Evolutionary conservation across 768 basidiomycete genomes (phyloP).

Genomic region (Boletus tylopilopsis): DNA sequence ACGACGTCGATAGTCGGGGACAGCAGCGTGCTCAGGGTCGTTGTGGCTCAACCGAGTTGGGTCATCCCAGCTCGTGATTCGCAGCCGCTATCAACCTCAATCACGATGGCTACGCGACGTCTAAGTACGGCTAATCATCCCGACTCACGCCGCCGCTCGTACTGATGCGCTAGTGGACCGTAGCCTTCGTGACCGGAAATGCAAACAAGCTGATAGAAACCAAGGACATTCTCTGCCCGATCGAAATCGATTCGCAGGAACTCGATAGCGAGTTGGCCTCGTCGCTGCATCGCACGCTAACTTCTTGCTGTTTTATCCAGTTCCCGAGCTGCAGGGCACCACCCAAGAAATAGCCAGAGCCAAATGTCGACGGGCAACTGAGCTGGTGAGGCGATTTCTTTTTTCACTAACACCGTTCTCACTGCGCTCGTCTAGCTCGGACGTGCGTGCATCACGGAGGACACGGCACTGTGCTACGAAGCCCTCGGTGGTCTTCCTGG

Average conservation of each 20-base stretch:
- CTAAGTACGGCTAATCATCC: conserved; percentile 21
- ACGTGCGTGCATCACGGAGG: conserved; percentile 74
- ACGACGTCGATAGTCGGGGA: background rate
- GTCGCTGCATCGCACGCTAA: background rate
- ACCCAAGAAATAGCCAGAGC: conserved; percentile 86
- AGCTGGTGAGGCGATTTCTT: conserved; percentile 49
- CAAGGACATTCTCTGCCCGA: conserved; percentile 72
- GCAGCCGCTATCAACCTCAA: background rate
- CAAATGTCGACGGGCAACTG: conserved; percentile 84
- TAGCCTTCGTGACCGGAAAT: conserved; percentile 95
- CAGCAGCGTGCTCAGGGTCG: conserved; percentile 5
- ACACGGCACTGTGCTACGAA: conserved; percentile 90
- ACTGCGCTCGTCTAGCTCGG: conserved; percentile 35
- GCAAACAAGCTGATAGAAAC: conserved; percentile 91
- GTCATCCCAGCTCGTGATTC: background rate
- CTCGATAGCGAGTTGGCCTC: conserved; percentile 64
- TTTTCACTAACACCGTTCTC: background rate
- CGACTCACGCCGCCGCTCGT: no score
- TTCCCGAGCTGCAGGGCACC: conserved; percentile 92
- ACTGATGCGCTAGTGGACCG: conserved; percentile 10
- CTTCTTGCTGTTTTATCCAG: conserved; percentile 47
- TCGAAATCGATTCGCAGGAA: conserved; percentile 73
- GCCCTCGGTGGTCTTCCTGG: conserved; percentile 91
- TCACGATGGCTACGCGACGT: conserved; percentile 19
- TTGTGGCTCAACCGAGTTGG: background rate